Evolutionary conservation across 345 rosid genomes (phyloP).

Genomic region (Sonneratia alba): DNA sequence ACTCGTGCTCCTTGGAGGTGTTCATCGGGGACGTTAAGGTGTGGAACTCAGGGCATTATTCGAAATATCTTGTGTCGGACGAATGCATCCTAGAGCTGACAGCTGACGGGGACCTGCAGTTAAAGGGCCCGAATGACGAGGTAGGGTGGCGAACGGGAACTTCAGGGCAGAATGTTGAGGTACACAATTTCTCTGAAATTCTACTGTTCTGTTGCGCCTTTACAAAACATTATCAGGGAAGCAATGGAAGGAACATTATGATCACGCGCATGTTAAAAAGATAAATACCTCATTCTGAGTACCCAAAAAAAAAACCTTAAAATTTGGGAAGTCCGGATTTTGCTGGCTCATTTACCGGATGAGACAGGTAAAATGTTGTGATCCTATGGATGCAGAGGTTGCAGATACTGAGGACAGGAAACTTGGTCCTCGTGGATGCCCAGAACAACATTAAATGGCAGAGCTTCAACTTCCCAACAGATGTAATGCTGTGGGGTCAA

Average conservation of each 20-base stretch:
- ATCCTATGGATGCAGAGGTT: conserved; percentile 46
- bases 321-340: no score
- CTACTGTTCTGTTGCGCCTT: no score
- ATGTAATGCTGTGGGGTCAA: conserved; percentile 75
- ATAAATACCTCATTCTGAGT: no score
- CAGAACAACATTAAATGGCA: conserved; percentile 67
- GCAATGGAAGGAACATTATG: no score
- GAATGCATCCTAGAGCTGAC: conserved; percentile 57
- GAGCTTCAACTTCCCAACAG: conserved; percentile 89
- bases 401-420: conserved; percentile 53
- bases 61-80: conserved; percentile 35
- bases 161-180: conserved; percentile 83
- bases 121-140: conserved; percentile 39
- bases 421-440: conserved; percentile 57
- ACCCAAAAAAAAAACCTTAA: no score
- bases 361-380: background rate
- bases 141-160: conserved; percentile 84
- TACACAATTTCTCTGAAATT: conserved; percentile 12
- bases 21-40: conserved; percentile 74
- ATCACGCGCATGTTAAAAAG: no score
- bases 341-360: no score
- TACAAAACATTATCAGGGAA: no score
- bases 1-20: conserved; percentile 59
- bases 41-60: conserved; percentile 88
- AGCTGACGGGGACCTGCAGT: conserved; percentile 56